Conservation (phyloP, 2,329 filamentous ascomycete genomes). For the Colletotrichum euphorbiae region DNA sequence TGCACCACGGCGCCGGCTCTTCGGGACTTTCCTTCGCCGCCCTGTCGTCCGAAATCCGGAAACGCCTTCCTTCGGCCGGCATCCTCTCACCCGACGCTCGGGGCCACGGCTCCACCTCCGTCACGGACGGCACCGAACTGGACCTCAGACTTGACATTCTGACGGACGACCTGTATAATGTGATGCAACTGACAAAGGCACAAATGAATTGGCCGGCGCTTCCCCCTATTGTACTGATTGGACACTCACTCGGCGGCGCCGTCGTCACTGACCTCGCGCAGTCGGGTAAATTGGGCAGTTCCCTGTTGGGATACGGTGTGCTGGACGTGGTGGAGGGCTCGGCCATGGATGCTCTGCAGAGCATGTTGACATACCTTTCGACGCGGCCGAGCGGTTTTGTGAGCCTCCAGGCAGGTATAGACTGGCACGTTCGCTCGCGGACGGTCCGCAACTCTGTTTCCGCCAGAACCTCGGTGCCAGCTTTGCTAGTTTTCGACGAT, state of each 20-base stretch:
- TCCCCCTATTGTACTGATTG: slow-evolving; percentile 84
- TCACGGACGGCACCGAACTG: slow-evolving; percentile 53
- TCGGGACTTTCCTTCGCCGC: slow-evolving; percentile 89
- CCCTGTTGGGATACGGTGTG: slow-evolving; percentile 86
- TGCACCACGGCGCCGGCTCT: slow-evolving; percentile 94
- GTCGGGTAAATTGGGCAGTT: slow-evolving; percentile 71
- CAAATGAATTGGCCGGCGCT: slow-evolving; percentile 79
- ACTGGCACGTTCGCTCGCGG: slow-evolving; percentile 92
- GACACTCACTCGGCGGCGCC: slow-evolving; percentile 92
- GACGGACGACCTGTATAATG: slow-evolving; percentile 76
- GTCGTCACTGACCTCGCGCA: slow-evolving; percentile 87
- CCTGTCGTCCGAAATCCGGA: slow-evolving; percentile 81
- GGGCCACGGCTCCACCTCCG: slow-evolving; percentile 82
- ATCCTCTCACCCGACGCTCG: slow-evolving; percentile 88
- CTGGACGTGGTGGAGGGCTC: slow-evolving; percentile 96
- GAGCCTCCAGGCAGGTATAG: slow-evolving; percentile 82
- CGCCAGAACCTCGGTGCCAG: slow-evolving; percentile 89
- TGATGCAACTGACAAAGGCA: slow-evolving; percentile 74
- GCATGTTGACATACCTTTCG: slow-evolving; percentile 92
- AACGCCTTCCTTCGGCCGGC: slow-evolving; percentile 81
- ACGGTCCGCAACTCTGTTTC: slow-evolving; percentile 86
- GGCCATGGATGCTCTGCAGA: slow-evolving; percentile 92
- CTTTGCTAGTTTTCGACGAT: slow-evolving; percentile 70
- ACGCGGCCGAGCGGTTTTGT: slow-evolving; percentile 83
- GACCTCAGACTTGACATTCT: slow-evolving; percentile 82